Percentiles rank a stretch among this genome's conserved stretches.
phyloP scores from a whole-genome alignment of 176 grass and related monocot genomes.

The Cymbopogon citratus region DNA sequence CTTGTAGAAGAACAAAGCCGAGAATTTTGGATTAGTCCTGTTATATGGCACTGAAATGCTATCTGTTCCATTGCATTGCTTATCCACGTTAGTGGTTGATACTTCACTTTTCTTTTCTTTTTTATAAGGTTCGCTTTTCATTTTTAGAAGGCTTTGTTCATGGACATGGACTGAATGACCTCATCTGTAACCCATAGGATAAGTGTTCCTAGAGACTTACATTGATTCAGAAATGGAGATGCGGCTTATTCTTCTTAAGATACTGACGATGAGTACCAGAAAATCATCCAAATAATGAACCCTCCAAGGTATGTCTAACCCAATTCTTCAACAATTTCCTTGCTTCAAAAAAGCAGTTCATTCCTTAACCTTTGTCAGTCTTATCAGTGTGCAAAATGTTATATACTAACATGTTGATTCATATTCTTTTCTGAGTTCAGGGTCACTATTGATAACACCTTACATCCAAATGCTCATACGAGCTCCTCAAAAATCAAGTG shows the following conservation, averaged over 20 bases:
- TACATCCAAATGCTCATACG: slow-evolving; percentile 64
- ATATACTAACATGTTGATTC: neutral
- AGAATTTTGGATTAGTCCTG: too few relatives aligned
- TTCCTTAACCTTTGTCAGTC: neutral
- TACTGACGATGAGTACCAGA: slow-evolving; percentile 79
- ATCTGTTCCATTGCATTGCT: too few relatives aligned
- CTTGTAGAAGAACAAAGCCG: too few relatives aligned
- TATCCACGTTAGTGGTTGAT: too few relatives aligned
- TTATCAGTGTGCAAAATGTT: neutral
- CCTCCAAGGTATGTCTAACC: slow-evolving; percentile 61
- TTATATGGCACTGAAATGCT: too few relatives aligned
- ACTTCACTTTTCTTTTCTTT: too few relatives aligned
- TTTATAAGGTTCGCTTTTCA: too few relatives aligned
- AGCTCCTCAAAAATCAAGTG: slow-evolving; percentile 2
- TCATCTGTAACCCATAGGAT: too few relatives aligned
- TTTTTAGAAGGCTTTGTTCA: too few relatives aligned
- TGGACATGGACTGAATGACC: too few relatives aligned
- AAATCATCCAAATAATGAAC: slow-evolving; percentile 95
- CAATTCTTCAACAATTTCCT: neutral
- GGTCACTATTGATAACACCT: slow-evolving; percentile 72
- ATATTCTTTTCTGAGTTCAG: slow-evolving; percentile 35
- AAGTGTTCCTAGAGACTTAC: too few relatives aligned
- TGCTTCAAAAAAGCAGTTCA: neutral
- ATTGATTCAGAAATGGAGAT: too few relatives aligned
- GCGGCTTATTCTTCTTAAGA: slow-evolving; percentile 61